Evolutionary conservation across 1,284 basidiomycete species (phyloP).

Genomic region (Phellopilus nigrolimitatus): DNA sequence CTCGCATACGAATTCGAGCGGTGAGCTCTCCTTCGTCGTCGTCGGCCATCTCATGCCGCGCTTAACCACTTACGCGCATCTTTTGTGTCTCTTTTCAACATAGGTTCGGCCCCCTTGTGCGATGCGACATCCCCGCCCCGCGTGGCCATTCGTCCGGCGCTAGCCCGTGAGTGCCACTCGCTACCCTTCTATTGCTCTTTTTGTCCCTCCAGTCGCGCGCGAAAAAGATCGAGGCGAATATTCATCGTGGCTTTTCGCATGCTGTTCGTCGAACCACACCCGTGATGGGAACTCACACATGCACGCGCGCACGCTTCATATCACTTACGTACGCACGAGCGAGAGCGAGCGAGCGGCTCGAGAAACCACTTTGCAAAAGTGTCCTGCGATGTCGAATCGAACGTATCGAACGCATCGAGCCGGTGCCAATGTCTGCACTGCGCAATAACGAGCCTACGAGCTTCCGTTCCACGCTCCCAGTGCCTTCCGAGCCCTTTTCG

Average conservation of each 20-base stretch:
- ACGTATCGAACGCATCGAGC: no score
- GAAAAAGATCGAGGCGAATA: conserved; percentile 6
- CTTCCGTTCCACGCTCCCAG: conserved; percentile 33
- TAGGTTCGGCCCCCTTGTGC: conserved; percentile 72
- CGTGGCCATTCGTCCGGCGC: conserved; percentile 65
- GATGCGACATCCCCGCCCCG: conserved; percentile 87
- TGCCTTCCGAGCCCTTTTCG: conserved; percentile 36
- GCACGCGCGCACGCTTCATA: no score
- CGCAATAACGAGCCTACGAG: no score
- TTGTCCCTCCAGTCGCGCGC: conserved; percentile 32
- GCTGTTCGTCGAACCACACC: no score
- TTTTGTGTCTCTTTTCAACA: conserved; percentile 3
- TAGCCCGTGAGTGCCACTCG: conserved; percentile 65
- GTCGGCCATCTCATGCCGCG: conserved; percentile 12
- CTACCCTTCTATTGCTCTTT: conserved; percentile 22
- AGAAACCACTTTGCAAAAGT: no score
- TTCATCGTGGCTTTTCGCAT: background rate
- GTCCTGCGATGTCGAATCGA: no score
- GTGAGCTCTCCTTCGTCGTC: conserved; percentile 36
- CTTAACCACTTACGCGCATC: conserved; percentile 7
- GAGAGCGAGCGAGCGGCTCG: conserved; percentile 1
- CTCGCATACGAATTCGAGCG: conserved; percentile 86
- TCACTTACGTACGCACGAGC: background rate
- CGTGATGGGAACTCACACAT: conserved; percentile 1
- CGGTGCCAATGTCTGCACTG: no score